phyloP scores from a whole-genome alignment of 108 stramenopile species.

The Asterionellopsis glacialis region DNA sequence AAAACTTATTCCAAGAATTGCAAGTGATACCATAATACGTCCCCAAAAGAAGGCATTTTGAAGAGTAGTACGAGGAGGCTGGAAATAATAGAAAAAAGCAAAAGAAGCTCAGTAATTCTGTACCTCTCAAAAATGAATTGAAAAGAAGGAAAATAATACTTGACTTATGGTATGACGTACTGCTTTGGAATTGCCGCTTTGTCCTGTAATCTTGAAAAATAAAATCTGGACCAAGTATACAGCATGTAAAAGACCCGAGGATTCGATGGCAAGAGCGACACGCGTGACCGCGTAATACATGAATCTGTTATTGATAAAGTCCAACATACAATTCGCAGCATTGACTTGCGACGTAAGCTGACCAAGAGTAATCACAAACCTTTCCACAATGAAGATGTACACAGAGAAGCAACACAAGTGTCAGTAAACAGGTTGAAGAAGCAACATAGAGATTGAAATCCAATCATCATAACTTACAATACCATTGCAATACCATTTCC shows the following conservation, averaged over 20 bases:
- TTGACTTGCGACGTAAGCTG: slow-evolving; percentile 34
- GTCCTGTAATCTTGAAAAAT: slow-evolving; percentile 18
- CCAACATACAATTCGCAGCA: slow-evolving; percentile 30
- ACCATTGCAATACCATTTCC: slow-evolving; percentile 55
- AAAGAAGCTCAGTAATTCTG: too few relatives aligned
- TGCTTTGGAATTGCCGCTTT: slow-evolving; percentile 37
- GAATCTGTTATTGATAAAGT: slow-evolving; percentile 35
- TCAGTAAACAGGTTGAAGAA: too few relatives aligned
- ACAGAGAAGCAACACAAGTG: too few relatives aligned
- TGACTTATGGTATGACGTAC: too few relatives aligned
- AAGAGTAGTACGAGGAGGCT: slow-evolving; percentile 31
- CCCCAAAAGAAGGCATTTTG: slow-evolving; percentile 50
- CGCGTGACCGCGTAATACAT: slow-evolving; percentile 9
- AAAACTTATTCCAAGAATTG: slow-evolving; percentile 37
- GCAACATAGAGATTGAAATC: too few relatives aligned
- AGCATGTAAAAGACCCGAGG: slow-evolving; percentile 22
- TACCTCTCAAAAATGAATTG: too few relatives aligned
- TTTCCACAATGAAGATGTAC: too few relatives aligned
- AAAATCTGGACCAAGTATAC: slow-evolving; percentile 28
- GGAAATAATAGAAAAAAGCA: too few relatives aligned
- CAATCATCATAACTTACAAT: slow-evolving; percentile 49
- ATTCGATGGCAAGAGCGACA: slow-evolving; percentile 18
- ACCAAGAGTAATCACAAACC: too few relatives aligned
- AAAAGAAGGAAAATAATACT: too few relatives aligned
- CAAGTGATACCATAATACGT: slow-evolving; percentile 35